These are phyloP conservation scores for Apiospora kogelbergensis DNA, from an alignment of 2,329 filamentous ascomycete genomes.

Conservation along the genomic window DNA sequence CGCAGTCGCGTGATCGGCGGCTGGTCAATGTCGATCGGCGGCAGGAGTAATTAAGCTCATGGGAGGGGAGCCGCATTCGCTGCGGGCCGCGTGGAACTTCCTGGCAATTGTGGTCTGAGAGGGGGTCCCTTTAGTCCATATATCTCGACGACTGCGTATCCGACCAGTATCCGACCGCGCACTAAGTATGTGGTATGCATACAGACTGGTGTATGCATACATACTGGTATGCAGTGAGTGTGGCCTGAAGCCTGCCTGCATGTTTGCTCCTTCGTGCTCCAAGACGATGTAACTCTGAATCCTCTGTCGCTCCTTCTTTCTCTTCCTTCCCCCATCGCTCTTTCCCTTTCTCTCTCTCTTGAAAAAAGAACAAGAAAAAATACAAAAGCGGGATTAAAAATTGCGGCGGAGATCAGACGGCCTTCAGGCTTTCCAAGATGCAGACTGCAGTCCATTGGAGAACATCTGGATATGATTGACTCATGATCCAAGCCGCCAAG, in stretches of 20 bases:
- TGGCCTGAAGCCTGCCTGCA: not conserved
- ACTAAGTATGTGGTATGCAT: no score
- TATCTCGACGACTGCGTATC: not conserved
- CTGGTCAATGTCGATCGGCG: not conserved
- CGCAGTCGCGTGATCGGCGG: not conserved
- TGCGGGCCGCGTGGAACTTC: not conserved
- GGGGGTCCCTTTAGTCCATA: not conserved
- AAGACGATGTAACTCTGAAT: not conserved
- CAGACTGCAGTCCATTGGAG: not conserved
- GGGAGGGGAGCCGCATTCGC: not conserved
- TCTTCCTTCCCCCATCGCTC: not conserved
- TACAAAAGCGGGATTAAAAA: not conserved
- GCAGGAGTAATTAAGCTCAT: conserved; percentile 1
- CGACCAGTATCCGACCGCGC: not conserved
- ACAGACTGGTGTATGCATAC: no score
- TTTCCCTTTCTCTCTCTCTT: not conserved
- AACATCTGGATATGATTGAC: not conserved
- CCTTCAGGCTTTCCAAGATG: not conserved
- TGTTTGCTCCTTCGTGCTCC: not conserved
- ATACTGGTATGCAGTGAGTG: no score
- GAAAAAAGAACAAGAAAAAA: no score
- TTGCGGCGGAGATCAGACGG: not conserved
- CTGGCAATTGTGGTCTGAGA: not conserved
- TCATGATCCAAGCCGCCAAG: no score
- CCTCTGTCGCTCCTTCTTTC: not conserved